Evolutionary conservation across 805 yeast species (phyloP).

Genomic region (Sugiyamaella boreocaroliniensis): DNA sequence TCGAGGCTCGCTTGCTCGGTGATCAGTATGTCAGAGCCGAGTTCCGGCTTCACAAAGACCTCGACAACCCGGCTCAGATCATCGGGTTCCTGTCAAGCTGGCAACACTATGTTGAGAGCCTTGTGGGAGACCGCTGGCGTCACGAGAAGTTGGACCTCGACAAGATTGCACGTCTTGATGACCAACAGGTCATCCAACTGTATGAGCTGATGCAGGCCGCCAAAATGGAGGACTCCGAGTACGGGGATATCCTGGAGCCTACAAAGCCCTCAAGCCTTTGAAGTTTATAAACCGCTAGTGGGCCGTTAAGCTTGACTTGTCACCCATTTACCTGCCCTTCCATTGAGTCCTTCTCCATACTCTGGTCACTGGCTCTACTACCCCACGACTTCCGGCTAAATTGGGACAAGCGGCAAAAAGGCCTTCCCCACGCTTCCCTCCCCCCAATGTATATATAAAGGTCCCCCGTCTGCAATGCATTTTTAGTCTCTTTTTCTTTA

Average conservation of each 20-base stretch:
- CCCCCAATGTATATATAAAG: background rate
- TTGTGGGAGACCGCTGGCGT: conserved; percentile 51
- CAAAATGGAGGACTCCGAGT: conserved; percentile 31
- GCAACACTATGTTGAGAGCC: conserved; percentile 50
- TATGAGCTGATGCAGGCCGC: conserved; percentile 42
- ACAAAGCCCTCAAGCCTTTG: conserved; percentile 10
- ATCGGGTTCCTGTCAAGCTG: conserved; percentile 90
- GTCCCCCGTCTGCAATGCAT: background rate
- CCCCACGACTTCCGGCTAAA: conserved; percentile 1
- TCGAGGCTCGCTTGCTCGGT: conserved; percentile 69
- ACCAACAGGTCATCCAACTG: conserved; percentile 74
- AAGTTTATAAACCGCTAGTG: background rate
- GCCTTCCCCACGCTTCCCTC: background rate
- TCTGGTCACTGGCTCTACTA: background rate
- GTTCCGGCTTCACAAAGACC: conserved; percentile 71
- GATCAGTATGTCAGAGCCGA: conserved; percentile 86
- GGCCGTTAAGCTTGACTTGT: no score
- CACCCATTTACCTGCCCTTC: background rate
- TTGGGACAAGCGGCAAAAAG: background rate
- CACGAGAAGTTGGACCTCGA: conserved; percentile 54
- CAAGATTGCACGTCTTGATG: conserved; percentile 75
- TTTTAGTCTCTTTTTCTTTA: background rate
- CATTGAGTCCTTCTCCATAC: background rate
- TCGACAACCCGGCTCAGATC: conserved; percentile 87
- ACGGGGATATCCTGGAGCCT: conserved; percentile 26